A percentile compares a stretch with the other conserved stretches of the same genome.
phyloP scores from a whole-genome alignment of 768 basidiomycete species.

The Tylopilus felleus region DNA sequence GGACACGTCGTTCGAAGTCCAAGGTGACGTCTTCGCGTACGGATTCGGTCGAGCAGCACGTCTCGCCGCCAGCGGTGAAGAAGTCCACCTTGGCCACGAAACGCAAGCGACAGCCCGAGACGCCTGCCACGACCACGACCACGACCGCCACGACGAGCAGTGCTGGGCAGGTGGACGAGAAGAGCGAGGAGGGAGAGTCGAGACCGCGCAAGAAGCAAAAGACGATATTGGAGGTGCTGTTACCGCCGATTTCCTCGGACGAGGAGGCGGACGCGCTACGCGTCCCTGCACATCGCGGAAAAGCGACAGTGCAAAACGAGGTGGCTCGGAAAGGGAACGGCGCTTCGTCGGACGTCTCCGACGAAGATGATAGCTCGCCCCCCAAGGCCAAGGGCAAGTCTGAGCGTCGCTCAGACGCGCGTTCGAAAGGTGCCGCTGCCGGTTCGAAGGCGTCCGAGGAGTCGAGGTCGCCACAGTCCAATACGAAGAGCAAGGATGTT shows the following conservation, averaged over 20 bases:
- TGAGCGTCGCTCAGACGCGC: background rate
- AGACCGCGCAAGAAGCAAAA: conserved; percentile 24
- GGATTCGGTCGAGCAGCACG: conserved; percentile 1
- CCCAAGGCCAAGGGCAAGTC: conserved; percentile 6
- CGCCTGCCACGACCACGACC: too few relatives aligned
- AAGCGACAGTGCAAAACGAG: background rate
- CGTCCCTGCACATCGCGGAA: background rate
- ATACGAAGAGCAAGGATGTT: background rate
- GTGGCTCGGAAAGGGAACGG: background rate
- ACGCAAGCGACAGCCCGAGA: background rate
- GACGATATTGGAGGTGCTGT: background rate
- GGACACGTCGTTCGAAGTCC: conserved; percentile 16
- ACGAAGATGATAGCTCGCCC: background rate
- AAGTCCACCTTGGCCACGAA: too few relatives aligned
- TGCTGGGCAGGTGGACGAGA: too few relatives aligned
- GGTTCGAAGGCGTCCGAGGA: background rate
- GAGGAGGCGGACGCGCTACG: background rate
- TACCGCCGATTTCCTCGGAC: conserved; percentile 13
- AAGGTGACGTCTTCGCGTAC: conserved; percentile 9
- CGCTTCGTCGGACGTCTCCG: background rate
- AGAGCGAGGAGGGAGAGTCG: background rate
- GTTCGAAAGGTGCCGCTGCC: background rate
- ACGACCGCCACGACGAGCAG: background rate
- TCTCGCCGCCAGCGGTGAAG: background rate
- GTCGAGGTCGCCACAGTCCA: background rate